Conservation (phyloP, 805 yeast species). For the Candida loeiensis region DNA sequence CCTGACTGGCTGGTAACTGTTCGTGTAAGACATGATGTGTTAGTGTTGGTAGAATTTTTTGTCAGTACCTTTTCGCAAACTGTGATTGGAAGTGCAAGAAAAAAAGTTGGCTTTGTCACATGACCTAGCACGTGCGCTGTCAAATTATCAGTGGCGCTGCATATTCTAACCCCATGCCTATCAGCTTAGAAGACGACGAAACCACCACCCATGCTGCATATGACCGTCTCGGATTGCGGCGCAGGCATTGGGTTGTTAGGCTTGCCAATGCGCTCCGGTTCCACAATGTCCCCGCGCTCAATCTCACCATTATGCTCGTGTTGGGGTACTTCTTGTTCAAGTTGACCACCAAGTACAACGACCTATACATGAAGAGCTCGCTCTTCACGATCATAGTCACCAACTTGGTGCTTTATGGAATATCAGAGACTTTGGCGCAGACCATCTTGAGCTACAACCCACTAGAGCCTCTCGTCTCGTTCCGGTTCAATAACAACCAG, state of each 20-base stretch:
- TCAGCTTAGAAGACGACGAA: conserved; percentile 18
- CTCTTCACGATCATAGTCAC: conserved; percentile 77
- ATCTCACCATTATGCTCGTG: conserved; percentile 48
- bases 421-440: conserved; percentile 92
- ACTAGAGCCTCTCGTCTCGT: conserved; percentile 20
- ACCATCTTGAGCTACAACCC: conserved; percentile 40
- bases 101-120: not conserved
- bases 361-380: conserved; percentile 59
- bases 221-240: not conserved
- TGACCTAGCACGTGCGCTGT: conserved; percentile 2
- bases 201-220: not conserved
- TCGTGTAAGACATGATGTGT: conserved; percentile 35
- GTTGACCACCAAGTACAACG: conserved; percentile 56
- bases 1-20: conserved; percentile 40
- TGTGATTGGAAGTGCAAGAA: conserved; percentile 34
- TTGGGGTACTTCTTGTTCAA: conserved; percentile 49
- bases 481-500: conserved; percentile 16
- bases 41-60: conserved; percentile 8
- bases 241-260: conserved; percentile 6
- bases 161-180: too few relatives aligned
- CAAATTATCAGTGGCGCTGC: too few relatives aligned
- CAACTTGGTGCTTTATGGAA: conserved; percentile 76
- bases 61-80: conserved; percentile 23
- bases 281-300: conserved; percentile 52
- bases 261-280: conserved; percentile 35